These are phyloP conservation scores for Trichosporon asahii DNA, from an alignment of 1,284 basidiomycete genomes.

Conservation along the genomic window DNA sequence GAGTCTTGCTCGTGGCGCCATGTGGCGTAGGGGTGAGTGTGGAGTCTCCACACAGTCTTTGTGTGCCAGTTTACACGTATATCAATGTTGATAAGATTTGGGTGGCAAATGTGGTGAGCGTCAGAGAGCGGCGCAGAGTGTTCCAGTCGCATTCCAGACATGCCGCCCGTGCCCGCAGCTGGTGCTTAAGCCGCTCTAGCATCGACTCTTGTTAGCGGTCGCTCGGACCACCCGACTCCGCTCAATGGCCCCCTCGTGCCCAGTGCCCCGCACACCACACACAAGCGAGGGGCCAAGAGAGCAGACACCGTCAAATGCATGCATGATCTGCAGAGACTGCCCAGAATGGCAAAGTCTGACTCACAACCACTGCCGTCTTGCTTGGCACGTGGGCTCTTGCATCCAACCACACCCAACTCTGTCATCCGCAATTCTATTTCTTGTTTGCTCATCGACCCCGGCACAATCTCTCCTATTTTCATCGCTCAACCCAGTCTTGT, in stretches of 20 bases:
- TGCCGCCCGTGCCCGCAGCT: too few relatives aligned
- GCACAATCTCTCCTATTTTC: too few relatives aligned
- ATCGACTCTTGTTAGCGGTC: too few relatives aligned
- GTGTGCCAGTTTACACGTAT: background rate
- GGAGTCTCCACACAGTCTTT: background rate
- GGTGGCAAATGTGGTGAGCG: background rate
- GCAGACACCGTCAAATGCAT: too few relatives aligned
- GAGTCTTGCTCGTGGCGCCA: background rate
- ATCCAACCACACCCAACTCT: background rate
- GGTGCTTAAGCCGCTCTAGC: background rate
- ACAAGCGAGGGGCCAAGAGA: too few relatives aligned
- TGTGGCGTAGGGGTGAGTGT: background rate
- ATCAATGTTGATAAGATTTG: background rate
- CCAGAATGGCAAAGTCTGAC: background rate
- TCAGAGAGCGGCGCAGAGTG: too few relatives aligned
- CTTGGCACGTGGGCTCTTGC: background rate
- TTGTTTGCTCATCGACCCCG: background rate
- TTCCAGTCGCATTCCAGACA: too few relatives aligned
- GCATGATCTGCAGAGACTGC: background rate
- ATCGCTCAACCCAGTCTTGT: background rate
- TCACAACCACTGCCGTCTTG: background rate
- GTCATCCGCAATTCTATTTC: background rate
- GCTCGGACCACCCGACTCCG: background rate
- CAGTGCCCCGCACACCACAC: too few relatives aligned
- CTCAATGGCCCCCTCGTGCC: background rate